These are phyloP conservation scores for Globisporangium acanthophoron DNA, from an alignment of 352 stramenopile species.

Conservation along the genomic window DNA sequence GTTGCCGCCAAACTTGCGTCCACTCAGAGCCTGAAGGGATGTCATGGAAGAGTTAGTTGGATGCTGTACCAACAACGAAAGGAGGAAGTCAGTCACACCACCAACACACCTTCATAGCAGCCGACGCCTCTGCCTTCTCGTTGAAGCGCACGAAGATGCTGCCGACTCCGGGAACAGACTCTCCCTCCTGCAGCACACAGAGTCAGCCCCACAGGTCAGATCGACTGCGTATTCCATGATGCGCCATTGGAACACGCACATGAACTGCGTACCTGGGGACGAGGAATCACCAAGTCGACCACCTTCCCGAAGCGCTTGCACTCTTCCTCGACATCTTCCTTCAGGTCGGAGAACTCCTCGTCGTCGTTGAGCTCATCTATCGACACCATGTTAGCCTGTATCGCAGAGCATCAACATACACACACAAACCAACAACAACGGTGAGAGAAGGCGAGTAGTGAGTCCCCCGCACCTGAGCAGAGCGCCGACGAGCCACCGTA, in stretches of 20 bases:
- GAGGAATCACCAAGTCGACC: conserved; percentile 66
- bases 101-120: conserved; percentile 60
- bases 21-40: conserved; percentile 56
- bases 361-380: conserved; percentile 82
- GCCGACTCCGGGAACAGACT: conserved; percentile 52
- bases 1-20: conserved; percentile 84
- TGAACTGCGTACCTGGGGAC: conserved; percentile 50
- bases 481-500: conserved; percentile 15
- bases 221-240: neutral
- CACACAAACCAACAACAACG: neutral
- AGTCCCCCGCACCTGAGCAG: neutral
- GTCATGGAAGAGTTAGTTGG: neutral
- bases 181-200: conserved; percentile 38
- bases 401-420: conserved; percentile 5
- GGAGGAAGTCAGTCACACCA: neutral
- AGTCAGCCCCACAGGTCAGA: neutral
- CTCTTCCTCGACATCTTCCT: conserved; percentile 87
- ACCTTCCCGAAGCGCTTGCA: conserved; percentile 84
- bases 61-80: too few relatives aligned
- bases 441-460: too few relatives aligned
- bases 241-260: too few relatives aligned
- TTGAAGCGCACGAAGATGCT: conserved; percentile 81
- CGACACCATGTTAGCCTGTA: conserved; percentile 80
- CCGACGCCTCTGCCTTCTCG: conserved; percentile 44
- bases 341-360: conserved; percentile 82